A percentile compares a stretch with the other conserved stretches of the same genome.
These are phyloP conservation scores for Tricholoma furcatifolium DNA, from an alignment of 768 basidiomycete species.

Conservation along the genomic window DNA sequence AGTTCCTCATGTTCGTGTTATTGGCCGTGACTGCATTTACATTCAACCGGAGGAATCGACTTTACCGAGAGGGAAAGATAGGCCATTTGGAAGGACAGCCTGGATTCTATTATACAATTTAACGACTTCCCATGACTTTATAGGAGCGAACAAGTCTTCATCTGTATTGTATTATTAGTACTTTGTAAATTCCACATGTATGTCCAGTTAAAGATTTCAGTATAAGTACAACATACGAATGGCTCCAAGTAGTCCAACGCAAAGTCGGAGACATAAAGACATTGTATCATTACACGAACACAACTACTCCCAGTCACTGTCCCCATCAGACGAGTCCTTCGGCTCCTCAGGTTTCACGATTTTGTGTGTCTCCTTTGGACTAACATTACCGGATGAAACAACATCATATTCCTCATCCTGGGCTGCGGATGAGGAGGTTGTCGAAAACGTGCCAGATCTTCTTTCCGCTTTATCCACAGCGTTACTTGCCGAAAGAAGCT, in stretches of 20 bases:
- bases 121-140: constrained; percentile 10
- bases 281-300: background rate
- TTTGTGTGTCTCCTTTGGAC: constrained; percentile 38
- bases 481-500: constrained; percentile 5
- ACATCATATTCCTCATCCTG: constrained; percentile 67
- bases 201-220: too few species aligned
- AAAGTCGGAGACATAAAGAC: background rate
- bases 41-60: constrained; percentile 28
- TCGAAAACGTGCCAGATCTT: constrained; percentile 1
- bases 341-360: constrained; percentile 19
- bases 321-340: constrained; percentile 38
- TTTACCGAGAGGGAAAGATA: constrained; percentile 29
- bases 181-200: too few species aligned
- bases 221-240: too few species aligned
- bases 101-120: constrained; percentile 41
- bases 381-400: constrained; percentile 54
- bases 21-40: constrained; percentile 25
- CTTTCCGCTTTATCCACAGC: constrained; percentile 3
- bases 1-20: constrained; percentile 30
- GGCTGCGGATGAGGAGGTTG: constrained; percentile 18
- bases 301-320: constrained; percentile 67
- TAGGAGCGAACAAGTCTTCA: too few species aligned
- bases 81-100: constrained; percentile 32
- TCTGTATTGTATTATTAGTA: too few species aligned
- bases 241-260: background rate